phyloP scores from a whole-genome alignment of 192 early-diverging fungal species.

The Anaeromyces robustus region DNA sequence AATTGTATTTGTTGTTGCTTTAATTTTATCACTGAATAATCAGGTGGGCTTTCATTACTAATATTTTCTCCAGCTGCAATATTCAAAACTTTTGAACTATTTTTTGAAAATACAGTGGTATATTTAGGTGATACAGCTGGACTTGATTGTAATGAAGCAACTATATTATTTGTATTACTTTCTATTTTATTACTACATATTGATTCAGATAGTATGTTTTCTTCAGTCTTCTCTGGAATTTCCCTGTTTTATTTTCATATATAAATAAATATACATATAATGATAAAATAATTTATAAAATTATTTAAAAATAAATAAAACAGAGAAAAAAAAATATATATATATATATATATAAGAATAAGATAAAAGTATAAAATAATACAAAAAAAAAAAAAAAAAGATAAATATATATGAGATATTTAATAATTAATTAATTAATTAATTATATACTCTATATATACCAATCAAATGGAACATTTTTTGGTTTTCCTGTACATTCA shows the following conservation, averaged over 20 bases:
- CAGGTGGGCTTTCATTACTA: neutral
- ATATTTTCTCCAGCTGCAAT: neutral
- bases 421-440: no score
- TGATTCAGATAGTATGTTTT: neutral
- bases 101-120: neutral
- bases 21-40: neutral
- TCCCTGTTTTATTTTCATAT: neutral
- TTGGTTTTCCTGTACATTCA: neutral
- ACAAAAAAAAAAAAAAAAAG: no score
- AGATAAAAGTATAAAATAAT: no score
- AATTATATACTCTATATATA: neutral
- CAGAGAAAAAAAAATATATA: no score
- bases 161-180: neutral
- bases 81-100: neutral
- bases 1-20: neutral
- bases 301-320: no score
- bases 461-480: conserved; percentile 17
- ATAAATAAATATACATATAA: no score
- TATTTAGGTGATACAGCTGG: neutral
- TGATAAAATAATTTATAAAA: no score
- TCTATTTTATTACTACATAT: neutral
- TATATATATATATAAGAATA: no score
- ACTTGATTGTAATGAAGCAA: neutral
- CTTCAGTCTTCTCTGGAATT: neutral
- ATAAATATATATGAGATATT: no score